Conservation (phyloP, 352 stramenopile species). For the Phytophthora pinifolia region DNA sequence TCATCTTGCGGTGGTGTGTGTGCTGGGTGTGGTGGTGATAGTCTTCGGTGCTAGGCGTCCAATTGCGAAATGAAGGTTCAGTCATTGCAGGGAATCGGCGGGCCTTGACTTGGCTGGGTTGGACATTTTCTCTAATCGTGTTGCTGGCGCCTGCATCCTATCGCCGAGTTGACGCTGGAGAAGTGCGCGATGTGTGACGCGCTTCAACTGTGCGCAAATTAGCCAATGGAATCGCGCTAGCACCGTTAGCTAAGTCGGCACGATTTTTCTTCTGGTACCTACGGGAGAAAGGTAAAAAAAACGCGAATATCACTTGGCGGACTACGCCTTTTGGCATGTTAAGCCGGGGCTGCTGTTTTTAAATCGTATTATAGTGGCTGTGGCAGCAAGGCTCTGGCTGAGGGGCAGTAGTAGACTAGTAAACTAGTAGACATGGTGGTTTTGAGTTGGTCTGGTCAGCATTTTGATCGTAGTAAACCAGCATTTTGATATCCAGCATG, state of each 20-base stretch:
- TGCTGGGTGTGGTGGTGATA: no score
- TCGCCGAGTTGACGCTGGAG: conserved; percentile 13
- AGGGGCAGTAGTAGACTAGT: no score
- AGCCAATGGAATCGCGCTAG: neutral
- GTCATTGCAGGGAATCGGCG: neutral
- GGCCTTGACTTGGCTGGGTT: neutral
- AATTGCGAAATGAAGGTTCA: conserved; percentile 5
- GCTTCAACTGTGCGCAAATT: conserved; percentile 5
- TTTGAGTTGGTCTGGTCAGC: no score
- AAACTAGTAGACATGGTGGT: no score
- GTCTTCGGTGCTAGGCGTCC: conserved; percentile 4
- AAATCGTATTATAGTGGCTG: no score
- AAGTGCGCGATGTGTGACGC: neutral
- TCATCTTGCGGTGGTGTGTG: no score
- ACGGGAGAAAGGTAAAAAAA: neutral
- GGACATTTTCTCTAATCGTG: conserved; percentile 1
- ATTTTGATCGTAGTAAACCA: no score
- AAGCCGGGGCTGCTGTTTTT: no score
- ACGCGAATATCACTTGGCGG: neutral
- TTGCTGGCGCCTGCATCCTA: conserved; percentile 12
- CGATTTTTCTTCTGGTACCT: conserved; percentile 12
- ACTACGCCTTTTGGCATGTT: conserved; percentile 8
- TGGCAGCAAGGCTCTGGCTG: no score
- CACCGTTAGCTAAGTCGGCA: conserved; percentile 4
- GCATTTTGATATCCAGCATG: no score